Base-by-base conservation (phyloP, 495 filamentous ascomycete genomes). In the Gamarada debralockiae region DNA sequence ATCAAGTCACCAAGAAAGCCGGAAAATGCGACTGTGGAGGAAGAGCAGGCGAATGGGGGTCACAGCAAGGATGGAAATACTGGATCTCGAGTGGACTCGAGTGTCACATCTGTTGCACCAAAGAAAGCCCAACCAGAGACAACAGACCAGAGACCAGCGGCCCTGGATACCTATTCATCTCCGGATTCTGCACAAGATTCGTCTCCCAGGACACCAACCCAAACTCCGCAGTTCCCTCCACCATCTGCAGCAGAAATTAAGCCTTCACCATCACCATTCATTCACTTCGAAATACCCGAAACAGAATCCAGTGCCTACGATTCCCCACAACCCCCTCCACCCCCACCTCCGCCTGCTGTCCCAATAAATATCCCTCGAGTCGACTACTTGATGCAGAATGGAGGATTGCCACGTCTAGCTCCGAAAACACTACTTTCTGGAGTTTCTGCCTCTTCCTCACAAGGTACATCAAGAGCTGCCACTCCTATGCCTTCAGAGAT, bases 301-400 rank as follows among this genome's bases (percentile, higher is more conserved):
- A 22, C 43, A 6, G 39, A 25, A 14, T 53, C 53, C 3, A 58
- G 50, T 33, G 50, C 55, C 18, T 58, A 65, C 54, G 43, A 70
- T 55, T 65, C 73, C 58, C 73, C 77, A 13, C 74, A 72, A 14
- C 88, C 87, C 25, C 90, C 88, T 1, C 91, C 91, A 0, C 91
- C 91, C 0, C 90, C 91, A 2, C 88, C 89, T 1, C 87, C 89
- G n/a, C 85, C 87, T 0, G 67, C 72, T 44, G 67, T 82, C 31
- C 79, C 83, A n/a, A 65, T 84, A 34, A 76, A 85, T 53, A 74
- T 87, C 18, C 92, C 92, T 1, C 76, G 86, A 39, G 90, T 97
- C 17, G 91, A 97, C 60, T 97, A 97, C 64, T 73, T 97, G 21
- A 73, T 97, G 54, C 87, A 89, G 51, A 81, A 95, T 67, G 92